phyloP scores from a whole-genome alignment of 2,329 filamentous ascomycete species.

The Cryphonectria nitschkei region DNA sequence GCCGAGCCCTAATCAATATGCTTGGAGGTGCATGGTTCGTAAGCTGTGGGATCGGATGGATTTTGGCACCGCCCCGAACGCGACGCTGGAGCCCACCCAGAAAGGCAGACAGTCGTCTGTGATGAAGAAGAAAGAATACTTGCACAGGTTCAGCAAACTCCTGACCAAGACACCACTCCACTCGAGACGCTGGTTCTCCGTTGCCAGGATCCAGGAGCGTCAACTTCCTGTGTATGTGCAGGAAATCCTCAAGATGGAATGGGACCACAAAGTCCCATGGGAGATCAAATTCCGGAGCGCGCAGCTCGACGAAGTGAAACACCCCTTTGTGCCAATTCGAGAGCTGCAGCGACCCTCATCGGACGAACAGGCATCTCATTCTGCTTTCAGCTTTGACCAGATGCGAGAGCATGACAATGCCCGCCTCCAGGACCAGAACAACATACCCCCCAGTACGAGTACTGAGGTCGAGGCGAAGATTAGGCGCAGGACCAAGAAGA shows the following conservation, averaged over 20 bases:
- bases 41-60: not conserved
- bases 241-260: conserved; percentile 21
- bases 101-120: not conserved
- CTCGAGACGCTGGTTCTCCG: conserved; percentile 22
- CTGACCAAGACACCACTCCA: conserved; percentile 25
- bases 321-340: conserved; percentile 16
- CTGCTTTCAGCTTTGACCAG: conserved; percentile 1
- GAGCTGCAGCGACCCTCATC: conserved; percentile 2
- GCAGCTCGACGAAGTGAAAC: not conserved
- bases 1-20: not conserved
- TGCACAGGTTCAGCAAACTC: conserved; percentile 7
- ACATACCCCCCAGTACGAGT: not conserved
- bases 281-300: not conserved
- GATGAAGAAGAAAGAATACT: not conserved
- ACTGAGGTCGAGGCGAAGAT: not conserved
- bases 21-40: not conserved
- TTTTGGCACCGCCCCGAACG: not conserved
- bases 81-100: not conserved
- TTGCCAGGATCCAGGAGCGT: not conserved
- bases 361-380: not conserved
- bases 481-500: not conserved
- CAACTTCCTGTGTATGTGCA: not conserved
- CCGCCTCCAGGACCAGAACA: not conserved
- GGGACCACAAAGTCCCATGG: conserved; percentile 23
- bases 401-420: not conserved